A percentile compares a stretch with the other conserved stretches of the same genome.
phyloP scores from a whole-genome alignment of 2,329 filamentous ascomycete species.

The Sporothrix mexicana region DNA sequence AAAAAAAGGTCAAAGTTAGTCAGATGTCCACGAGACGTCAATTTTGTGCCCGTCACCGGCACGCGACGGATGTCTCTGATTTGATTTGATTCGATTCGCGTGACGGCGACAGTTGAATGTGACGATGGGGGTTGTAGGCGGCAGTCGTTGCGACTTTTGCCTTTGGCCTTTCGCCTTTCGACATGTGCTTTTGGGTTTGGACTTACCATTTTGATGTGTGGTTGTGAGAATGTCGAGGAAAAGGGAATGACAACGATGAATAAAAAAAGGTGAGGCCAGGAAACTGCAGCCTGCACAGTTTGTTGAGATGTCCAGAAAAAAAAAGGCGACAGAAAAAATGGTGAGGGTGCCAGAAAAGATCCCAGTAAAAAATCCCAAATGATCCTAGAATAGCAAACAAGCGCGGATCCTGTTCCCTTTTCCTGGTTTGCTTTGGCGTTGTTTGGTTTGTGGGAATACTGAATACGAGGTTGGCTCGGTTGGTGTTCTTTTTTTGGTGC shows the following conservation, averaged over 20 bases:
- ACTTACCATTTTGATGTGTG: conserved; percentile 3
- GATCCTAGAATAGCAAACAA: neutral
- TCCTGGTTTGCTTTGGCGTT: neutral
- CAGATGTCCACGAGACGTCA: neutral
- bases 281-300: conserved; percentile 13
- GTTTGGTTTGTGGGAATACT: conserved; percentile 8
- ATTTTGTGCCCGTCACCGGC: neutral
- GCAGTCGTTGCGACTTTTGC: too few species aligned
- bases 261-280: too few species aligned
- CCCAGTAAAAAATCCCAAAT: neutral
- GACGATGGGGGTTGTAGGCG: too few species aligned
- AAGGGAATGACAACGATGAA: neutral
- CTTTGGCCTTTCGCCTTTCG: neutral
- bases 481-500: neutral
- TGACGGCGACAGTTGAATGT: too few species aligned
- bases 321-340: neutral
- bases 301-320: neutral
- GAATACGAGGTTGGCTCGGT: conserved; percentile 16
- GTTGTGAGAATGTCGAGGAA: neutral
- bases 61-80: neutral
- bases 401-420: neutral
- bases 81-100: neutral
- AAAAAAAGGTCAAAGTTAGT: neutral
- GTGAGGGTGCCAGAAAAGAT: neutral
- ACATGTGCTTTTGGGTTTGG: neutral